A percentile compares a stretch with the other conserved stretches of the same genome.
phyloP scores from a whole-genome alignment of 78 protist genomes.

The Salpingoeca rosetta region DNA sequence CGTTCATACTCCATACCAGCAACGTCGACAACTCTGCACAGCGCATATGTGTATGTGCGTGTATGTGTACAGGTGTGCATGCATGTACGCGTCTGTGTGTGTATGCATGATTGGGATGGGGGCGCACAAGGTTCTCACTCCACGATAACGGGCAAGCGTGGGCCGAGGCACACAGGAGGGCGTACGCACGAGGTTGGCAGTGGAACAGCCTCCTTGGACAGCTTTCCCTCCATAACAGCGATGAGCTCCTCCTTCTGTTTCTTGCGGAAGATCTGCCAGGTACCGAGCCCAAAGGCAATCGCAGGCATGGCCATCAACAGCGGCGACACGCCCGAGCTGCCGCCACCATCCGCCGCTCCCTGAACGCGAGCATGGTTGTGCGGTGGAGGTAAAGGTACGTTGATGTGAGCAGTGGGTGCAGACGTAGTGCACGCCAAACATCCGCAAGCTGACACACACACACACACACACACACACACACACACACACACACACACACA shows the following conservation, averaged over 20 bases:
- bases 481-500: too few relatives aligned
- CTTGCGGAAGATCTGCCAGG: neutral
- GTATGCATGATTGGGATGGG: neutral
- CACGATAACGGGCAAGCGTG: neutral
- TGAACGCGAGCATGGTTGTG: too few relatives aligned
- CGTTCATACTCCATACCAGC: neutral
- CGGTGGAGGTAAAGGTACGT: too few relatives aligned
- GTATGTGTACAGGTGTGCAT: neutral
- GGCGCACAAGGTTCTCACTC: neutral
- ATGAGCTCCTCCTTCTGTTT: neutral
- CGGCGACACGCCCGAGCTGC: too few relatives aligned
- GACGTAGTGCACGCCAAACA: too few relatives aligned
- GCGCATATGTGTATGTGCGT: neutral
- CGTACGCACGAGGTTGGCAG: neutral
- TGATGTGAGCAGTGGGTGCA: too few relatives aligned
- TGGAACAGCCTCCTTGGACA: neutral
- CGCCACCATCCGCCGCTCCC: too few relatives aligned
- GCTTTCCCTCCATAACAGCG: neutral
- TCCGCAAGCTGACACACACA: neutral
- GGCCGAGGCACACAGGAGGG: neutral
- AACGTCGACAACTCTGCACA: neutral
- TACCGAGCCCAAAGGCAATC: neutral
- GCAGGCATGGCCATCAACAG: neutral
- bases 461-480: neutral
- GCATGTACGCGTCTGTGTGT: neutral